These are phyloP conservation scores for Wickerhamiella spandovensis DNA, from an alignment of 805 yeast species.

Conservation along the genomic window DNA sequence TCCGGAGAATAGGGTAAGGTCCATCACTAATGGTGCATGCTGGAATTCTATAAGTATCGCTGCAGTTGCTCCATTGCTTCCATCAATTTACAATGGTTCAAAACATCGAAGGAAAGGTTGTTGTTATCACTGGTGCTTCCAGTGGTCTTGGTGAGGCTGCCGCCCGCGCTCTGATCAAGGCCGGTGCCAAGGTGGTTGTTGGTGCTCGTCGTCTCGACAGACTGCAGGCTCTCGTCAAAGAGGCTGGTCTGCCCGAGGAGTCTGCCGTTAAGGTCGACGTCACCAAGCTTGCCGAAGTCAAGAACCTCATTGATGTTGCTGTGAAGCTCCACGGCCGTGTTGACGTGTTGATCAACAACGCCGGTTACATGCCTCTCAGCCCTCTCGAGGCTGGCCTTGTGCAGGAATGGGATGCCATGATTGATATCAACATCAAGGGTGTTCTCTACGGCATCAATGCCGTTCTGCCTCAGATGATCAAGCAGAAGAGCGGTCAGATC, in stretches of 20 bases:
- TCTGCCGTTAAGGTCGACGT: constrained; percentile 42
- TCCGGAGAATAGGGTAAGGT: not conserved
- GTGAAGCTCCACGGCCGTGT: constrained; percentile 40
- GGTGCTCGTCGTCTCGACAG: constrained; percentile 44
- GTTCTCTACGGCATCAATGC: constrained; percentile 69
- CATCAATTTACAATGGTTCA: not conserved
- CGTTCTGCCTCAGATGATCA: constrained; percentile 52
- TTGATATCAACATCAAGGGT: constrained; percentile 70
- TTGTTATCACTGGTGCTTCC: constrained; percentile 87
- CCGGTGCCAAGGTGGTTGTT: constrained; percentile 54
- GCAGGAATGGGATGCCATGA: constrained; percentile 44
- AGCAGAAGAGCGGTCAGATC: constrained; percentile 47
- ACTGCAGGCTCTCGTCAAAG: constrained; percentile 34
- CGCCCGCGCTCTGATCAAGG: constrained; percentile 63
- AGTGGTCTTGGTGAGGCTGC: constrained; percentile 91
- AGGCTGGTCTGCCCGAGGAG: constrained; percentile 31
- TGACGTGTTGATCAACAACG: constrained; percentile 48
- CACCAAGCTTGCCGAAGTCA: constrained; percentile 35
- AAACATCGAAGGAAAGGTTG: constrained; percentile 37
- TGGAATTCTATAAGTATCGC: not conserved
- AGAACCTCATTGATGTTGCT: constrained; percentile 35
- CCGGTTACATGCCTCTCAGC: constrained; percentile 51
- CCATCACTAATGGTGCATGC: not conserved
- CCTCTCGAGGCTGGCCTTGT: constrained; percentile 59
- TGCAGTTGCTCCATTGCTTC: not conserved